Evolutionary conservation across 2,329 filamentous ascomycete species (phyloP).

Genomic region (Chaetomiaceae sp.): DNA sequence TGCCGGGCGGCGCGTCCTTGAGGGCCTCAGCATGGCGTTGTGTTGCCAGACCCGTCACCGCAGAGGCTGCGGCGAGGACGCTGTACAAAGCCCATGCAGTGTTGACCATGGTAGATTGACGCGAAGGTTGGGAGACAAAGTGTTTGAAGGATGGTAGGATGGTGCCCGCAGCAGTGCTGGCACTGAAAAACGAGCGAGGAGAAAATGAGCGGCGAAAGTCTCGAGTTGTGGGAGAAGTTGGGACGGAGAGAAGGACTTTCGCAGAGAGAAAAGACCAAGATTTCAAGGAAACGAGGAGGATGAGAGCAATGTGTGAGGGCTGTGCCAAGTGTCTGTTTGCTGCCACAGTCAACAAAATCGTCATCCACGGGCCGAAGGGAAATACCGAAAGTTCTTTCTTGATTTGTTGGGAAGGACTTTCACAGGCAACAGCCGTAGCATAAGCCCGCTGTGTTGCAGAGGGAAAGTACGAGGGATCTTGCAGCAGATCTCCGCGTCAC

Average conservation of each 20-base stretch:
- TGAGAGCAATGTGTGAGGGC: background rate
- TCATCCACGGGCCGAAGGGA: background rate
- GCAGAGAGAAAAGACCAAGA: background rate
- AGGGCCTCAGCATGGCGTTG: conserved; percentile 11
- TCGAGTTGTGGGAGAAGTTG: background rate
- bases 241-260: background rate
- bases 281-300: background rate
- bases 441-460: background rate
- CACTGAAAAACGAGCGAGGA: no score
- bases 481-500: background rate
- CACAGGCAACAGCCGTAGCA: background rate
- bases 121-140: background rate
- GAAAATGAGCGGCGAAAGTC: background rate
- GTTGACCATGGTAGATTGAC: background rate
- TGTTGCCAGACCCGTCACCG: conserved; percentile 7
- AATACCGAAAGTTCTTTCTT: background rate
- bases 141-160: background rate
- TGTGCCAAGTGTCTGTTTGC: background rate
- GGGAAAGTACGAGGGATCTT: conserved; percentile 3
- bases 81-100: background rate
- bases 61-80: conserved; percentile 5
- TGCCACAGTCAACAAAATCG: background rate
- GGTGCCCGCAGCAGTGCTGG: no score
- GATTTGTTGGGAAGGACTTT: background rate
- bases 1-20: conserved; percentile 20